Evolutionary conservation across 257 asterid species (phyloP).

Genomic region (Coffea canephora): DNA sequence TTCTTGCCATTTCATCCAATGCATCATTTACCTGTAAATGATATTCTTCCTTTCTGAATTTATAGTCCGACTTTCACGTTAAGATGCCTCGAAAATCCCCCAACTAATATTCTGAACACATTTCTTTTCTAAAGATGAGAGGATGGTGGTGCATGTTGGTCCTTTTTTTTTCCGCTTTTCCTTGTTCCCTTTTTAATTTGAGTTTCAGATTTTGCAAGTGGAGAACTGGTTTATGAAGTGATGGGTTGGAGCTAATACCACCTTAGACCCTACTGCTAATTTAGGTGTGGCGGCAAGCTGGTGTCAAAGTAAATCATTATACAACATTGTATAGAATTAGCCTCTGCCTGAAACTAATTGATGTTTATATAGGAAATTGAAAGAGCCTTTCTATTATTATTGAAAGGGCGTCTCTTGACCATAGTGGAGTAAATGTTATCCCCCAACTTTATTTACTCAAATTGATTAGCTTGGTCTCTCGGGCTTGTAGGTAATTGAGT

Average conservation of each 20-base stretch:
- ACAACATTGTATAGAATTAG: neutral
- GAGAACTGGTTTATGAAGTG: neutral
- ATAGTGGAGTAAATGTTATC: neutral
- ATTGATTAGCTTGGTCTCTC: neutral
- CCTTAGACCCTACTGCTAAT: neutral
- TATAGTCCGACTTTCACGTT: neutral
- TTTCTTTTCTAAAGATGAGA: neutral
- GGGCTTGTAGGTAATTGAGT: neutral
- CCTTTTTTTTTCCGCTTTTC: no score
- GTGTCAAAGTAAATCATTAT: neutral
- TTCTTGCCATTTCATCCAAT: slow-evolving; percentile 5
- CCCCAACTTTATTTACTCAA: neutral
- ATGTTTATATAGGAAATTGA: neutral
- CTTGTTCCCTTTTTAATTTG: neutral
- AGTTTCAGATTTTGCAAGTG: neutral
- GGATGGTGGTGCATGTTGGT: neutral
- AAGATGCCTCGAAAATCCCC: neutral
- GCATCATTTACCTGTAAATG: neutral
- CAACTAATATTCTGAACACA: neutral
- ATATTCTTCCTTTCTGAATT: neutral
- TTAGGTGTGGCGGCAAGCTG: neutral
- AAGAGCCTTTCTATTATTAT: no score
- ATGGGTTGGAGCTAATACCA: neutral
- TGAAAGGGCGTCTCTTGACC: neutral
- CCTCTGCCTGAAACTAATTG: neutral